A percentile compares a stretch with the other conserved stretches of the same genome.
Conservation (phyloP, 2,329 filamentous ascomycete species). For the Curvularia spicifera region DNA sequence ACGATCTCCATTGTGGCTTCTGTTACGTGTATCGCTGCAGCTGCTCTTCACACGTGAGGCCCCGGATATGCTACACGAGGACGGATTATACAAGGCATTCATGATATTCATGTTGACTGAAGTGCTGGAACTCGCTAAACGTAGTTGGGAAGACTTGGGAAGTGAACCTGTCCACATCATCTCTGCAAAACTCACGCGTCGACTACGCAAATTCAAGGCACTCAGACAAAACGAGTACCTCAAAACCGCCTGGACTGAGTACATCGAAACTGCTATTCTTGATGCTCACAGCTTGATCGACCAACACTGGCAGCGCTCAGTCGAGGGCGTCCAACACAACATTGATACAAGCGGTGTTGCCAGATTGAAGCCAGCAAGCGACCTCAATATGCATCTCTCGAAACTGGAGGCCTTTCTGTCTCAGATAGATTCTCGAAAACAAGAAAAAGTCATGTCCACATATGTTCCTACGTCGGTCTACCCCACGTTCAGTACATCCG, state of each 20-base stretch:
- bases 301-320: constrained; percentile 17
- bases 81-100: constrained; percentile 57
- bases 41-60: constrained; percentile 36
- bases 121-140: constrained; percentile 29
- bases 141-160: constrained; percentile 8
- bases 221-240: constrained; percentile 13
- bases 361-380: constrained; percentile 19
- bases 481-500: constrained; percentile 11
- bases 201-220: constrained; percentile 32
- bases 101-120: constrained; percentile 60
- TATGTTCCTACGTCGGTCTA: constrained; percentile 23
- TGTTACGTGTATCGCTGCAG: constrained; percentile 61
- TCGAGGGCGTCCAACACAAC: constrained; percentile 1
- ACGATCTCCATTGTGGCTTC: constrained; percentile 62
- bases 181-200: constrained; percentile 31
- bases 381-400: constrained; percentile 27
- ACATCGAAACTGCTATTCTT: constrained; percentile 6
- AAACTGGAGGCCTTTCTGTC: constrained; percentile 28
- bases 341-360: constrained; percentile 11
- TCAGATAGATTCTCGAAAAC: constrained; percentile 11
- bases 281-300: constrained; percentile 20
- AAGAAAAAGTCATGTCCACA: background rate
- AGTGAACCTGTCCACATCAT: constrained; percentile 22
- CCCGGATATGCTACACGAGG: background rate
- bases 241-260: constrained; percentile 10